Percentiles rank a stretch among this genome's conserved stretches.
Conservation (phyloP, 192 early-diverging fungal species). For the Dissophora globulifera region DNA sequence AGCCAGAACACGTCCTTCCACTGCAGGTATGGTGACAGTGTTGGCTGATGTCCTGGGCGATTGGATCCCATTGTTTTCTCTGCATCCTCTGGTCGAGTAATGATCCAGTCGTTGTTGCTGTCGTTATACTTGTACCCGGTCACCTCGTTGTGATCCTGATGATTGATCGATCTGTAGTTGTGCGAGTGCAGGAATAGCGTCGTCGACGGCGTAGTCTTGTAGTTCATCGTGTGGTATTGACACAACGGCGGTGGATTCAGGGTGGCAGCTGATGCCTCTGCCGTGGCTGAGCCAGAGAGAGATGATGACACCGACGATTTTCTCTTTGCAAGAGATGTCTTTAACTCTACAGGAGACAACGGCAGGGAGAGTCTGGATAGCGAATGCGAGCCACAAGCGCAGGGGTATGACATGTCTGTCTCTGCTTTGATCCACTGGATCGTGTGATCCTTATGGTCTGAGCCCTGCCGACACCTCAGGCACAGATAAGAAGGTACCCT, state of each 20-base stretch:
- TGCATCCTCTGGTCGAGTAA: slow-evolving; percentile 9
- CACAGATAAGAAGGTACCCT: slow-evolving; percentile 14
- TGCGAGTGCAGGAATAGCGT: slow-evolving; percentile 27
- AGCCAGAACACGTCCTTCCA: slow-evolving; percentile 48
- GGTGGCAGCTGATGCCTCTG: no score
- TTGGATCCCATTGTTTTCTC: neutral
- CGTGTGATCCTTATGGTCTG: slow-evolving; percentile 23
- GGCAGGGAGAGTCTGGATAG: slow-evolving; percentile 3
- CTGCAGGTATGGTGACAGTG: slow-evolving; percentile 6
- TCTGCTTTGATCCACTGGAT: slow-evolving; percentile 20
- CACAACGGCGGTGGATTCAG: slow-evolving; percentile 21
- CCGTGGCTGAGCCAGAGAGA: no score
- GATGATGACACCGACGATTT: neutral
- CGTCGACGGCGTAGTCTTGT: slow-evolving; percentile 39
- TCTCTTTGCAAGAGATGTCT: no score
- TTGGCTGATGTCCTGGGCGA: neutral
- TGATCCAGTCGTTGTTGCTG: slow-evolving; percentile 44
- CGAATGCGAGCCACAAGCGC: slow-evolving; percentile 30
- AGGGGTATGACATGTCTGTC: slow-evolving; percentile 2
- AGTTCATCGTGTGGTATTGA: slow-evolving; percentile 43
- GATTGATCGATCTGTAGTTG: slow-evolving; percentile 19
- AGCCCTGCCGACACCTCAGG: slow-evolving; percentile 25
- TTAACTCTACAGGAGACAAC: no score
- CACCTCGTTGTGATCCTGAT: slow-evolving; percentile 27
- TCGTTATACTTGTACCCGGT: slow-evolving; percentile 31